Base-by-base conservation (phyloP, 345 rosid species). In the Bruguiera sexangula region DNA sequence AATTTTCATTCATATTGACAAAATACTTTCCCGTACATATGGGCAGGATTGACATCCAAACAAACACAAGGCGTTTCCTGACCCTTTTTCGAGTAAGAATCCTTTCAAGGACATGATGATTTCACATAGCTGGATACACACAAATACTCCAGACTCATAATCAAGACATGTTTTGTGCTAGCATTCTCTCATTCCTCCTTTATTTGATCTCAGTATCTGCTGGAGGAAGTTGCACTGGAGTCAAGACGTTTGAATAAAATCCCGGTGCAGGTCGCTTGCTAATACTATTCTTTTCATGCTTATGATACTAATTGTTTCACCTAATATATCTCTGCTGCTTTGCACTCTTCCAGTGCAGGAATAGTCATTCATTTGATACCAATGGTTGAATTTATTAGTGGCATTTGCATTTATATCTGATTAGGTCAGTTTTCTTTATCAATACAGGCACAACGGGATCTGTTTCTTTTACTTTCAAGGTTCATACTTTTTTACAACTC, bases 21-120 rank as follows among this genome's bases (percentile, higher is more conserved):
- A 6, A 56, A 4, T 15, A 54, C 11, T 1, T 9, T 51, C 54
- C 63, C 20, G 0, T 52, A 63, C 60, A 27, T 55, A 32, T 78
- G 27, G 72, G 69, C 90, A 96, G 98, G 99, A 92, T 96, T 73
- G 99, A 96, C 76, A 85, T 90, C 69, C 99, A 92, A 81, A 80
- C 98, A 69, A 96, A 90, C 71, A 77, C 89, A 30, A 84, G 89
- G 76, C 96, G 85, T 51, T 96, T 92, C 81, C 92, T 85, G 62
- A 79, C 89, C 54, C 89, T 96, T 66, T 96, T 92, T 72, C 79
- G 65, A 86, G 98, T 89, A 79, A 77, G 81, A 61, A 31, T 66
- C 46, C 60, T 54, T 71, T 77, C 39, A 56, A 53, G 51, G 31
- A n/a, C 24, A 10, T 61, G 46, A 30, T 54, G 10, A 4, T 19